phyloP scores from a whole-genome alignment of 768 basidiomycete species.

The Asterophora lycoperdoides region DNA sequence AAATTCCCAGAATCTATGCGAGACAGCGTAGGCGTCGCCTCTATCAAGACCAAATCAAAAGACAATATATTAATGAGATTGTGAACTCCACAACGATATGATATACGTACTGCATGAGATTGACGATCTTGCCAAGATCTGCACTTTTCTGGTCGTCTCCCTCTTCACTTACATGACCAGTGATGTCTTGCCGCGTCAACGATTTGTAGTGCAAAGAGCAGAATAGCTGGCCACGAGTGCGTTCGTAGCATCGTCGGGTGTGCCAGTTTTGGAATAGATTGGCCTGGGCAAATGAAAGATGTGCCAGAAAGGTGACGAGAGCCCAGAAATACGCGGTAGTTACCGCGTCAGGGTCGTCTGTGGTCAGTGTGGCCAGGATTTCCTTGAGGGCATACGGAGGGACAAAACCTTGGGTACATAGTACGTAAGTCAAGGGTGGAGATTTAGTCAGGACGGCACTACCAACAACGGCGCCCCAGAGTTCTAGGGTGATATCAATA shows the following conservation, averaged over 20 bases:
- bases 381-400: constrained; percentile 62
- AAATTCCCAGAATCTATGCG: constrained; percentile 72
- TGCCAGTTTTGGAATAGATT: constrained; percentile 66
- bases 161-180: constrained; percentile 39
- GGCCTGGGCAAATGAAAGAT: constrained; percentile 65
- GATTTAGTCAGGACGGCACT: constrained; percentile 1
- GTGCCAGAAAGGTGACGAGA: constrained; percentile 52
- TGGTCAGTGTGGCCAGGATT: constrained; percentile 49
- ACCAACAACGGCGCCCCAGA: constrained; percentile 58
- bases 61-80: constrained; percentile 1
- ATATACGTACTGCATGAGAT: constrained; percentile 62
- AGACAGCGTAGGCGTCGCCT: constrained; percentile 66
- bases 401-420: constrained; percentile 53
- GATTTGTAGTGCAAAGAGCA: constrained; percentile 69
- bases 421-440: not conserved
- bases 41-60: constrained; percentile 27
- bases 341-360: constrained; percentile 37
- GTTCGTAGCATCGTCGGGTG: constrained; percentile 64
- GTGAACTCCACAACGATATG: not conserved
- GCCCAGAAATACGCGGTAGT: constrained; percentile 55
- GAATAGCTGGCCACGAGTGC: constrained; percentile 68
- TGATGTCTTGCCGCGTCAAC: constrained; percentile 54
- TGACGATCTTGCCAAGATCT: constrained; percentile 68
- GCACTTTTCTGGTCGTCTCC: constrained; percentile 40
- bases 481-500: constrained; percentile 50